These are phyloP conservation scores for Colletotrichum sp. DNA, from an alignment of 2,329 filamentous ascomycete species.

Conservation along the genomic window DNA sequence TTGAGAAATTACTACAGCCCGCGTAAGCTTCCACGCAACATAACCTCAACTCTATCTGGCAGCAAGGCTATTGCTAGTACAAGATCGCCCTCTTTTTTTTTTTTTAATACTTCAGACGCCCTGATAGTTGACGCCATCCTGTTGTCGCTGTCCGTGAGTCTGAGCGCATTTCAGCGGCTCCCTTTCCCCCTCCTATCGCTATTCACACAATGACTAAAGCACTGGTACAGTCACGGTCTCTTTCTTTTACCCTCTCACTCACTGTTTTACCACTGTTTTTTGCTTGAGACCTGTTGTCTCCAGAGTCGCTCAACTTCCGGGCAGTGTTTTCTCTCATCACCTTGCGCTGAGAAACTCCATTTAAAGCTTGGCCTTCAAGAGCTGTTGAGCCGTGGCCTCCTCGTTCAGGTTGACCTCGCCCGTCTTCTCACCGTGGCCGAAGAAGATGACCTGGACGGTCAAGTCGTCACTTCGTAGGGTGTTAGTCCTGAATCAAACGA, in stretches of 20 bases:
- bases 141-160: background rate
- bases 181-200: background rate
- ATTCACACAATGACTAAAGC: background rate
- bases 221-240: background rate
- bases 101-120: background rate
- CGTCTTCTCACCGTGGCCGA: constrained; percentile 79
- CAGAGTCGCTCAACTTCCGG: background rate
- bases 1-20: background rate
- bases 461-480: constrained; percentile 76
- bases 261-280: background rate
- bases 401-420: constrained; percentile 84
- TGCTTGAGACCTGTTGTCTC: background rate
- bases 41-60: background rate
- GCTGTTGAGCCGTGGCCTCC: constrained; percentile 74
- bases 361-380: constrained; percentile 43
- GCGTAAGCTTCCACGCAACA: background rate
- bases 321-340: background rate
- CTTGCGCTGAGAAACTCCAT: background rate
- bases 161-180: background rate
- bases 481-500: background rate
- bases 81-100: background rate
- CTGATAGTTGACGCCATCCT: background rate
- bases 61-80: background rate
- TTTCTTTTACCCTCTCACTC: background rate
- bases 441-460: constrained; percentile 98